phyloP scores from a whole-genome alignment of 2,329 filamentous ascomycete species.

The Colletotrichum destructivum region DNA sequence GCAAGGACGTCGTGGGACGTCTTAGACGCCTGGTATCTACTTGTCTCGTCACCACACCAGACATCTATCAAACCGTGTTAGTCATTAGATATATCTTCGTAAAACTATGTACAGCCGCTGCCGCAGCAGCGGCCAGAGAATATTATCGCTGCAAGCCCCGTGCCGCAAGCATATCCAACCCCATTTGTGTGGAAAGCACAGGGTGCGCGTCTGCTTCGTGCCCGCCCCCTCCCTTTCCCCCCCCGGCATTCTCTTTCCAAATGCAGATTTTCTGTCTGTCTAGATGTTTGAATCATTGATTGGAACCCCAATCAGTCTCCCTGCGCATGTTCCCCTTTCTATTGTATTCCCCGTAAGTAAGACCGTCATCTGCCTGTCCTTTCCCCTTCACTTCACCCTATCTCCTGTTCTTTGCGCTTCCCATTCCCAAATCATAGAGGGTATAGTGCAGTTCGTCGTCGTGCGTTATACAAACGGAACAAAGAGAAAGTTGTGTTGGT shows the following conservation, averaged over 20 bases:
- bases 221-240: not conserved
- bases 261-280: constrained; percentile 30
- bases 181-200: constrained; percentile 18
- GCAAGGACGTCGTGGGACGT: not conserved
- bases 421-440: constrained; percentile 38
- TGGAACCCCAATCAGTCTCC: not conserved
- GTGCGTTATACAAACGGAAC: constrained; percentile 41
- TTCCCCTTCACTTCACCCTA: not conserved
- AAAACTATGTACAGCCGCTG: constrained; percentile 33
- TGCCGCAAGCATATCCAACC: constrained; percentile 31
- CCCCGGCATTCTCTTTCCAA: constrained; percentile 13
- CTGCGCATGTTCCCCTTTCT: not conserved
- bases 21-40: not conserved
- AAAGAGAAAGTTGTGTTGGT: constrained; percentile 34
- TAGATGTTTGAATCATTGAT: constrained; percentile 34
- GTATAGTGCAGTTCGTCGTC: constrained; percentile 41
- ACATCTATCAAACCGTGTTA: constrained; percentile 3
- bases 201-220: constrained; percentile 1
- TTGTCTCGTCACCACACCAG: not conserved
- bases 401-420: constrained; percentile 7
- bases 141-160: constrained; percentile 30
- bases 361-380: not conserved
- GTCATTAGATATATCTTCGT: constrained; percentile 37
- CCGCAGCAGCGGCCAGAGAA: constrained; percentile 13
- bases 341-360: constrained; percentile 13